Conservation (phyloP, 495 filamentous ascomycete species). For the Penicillium dipodomyicola region DNA sequence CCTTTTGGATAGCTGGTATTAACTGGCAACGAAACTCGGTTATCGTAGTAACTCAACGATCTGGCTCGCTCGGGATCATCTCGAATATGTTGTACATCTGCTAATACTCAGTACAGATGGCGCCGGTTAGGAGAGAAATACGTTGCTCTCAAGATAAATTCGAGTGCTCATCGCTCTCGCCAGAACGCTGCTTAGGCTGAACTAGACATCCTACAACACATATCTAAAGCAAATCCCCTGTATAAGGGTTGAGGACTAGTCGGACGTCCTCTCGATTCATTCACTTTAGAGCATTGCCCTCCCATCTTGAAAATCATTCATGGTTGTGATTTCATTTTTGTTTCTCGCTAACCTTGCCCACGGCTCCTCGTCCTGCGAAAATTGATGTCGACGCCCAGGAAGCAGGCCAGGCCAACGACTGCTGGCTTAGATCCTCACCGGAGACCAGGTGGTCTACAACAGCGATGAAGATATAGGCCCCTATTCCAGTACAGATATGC, state of each 20-base stretch:
- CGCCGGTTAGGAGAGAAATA: slow-evolving; percentile 26
- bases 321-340: too few species aligned
- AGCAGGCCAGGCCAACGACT: too few species aligned
- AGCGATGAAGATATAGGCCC: too few species aligned
- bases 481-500: too few species aligned
- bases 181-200: slow-evolving; percentile 26
- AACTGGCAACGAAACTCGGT: slow-evolving; percentile 40
- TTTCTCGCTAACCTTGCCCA: too few species aligned
- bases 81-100: background rate
- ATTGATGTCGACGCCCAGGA: too few species aligned
- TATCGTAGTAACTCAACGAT: slow-evolving; percentile 36
- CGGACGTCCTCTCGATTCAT: slow-evolving; percentile 27
- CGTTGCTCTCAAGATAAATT: slow-evolving; percentile 30
- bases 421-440: too few species aligned
- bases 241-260: slow-evolving; percentile 19
- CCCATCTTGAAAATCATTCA: too few species aligned
- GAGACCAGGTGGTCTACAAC: too few species aligned
- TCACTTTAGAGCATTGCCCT: slow-evolving; percentile 21
- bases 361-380: too few species aligned
- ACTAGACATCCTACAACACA: slow-evolving; percentile 25
- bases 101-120: slow-evolving; percentile 22
- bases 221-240: slow-evolving; percentile 16
- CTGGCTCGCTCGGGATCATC: slow-evolving; percentile 40
- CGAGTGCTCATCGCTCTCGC: slow-evolving; percentile 20
- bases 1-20: slow-evolving; percentile 34